phyloP scores from a whole-genome alignment of 805 yeast species.

The Nakazawaea laoshanensis region DNA sequence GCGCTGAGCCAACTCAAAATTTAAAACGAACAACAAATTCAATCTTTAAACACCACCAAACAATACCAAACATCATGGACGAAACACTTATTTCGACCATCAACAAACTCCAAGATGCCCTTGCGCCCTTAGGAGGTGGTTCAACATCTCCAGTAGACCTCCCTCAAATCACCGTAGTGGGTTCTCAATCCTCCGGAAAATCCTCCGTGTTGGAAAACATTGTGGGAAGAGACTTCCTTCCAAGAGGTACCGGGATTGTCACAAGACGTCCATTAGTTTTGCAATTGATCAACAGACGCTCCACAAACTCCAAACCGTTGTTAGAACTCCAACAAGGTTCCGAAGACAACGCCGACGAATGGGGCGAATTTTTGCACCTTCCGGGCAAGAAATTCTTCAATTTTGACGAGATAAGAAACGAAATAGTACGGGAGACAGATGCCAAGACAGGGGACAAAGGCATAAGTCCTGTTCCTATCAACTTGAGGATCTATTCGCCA shows the following conservation, averaged over 20 bases:
- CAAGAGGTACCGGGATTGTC: constrained; percentile 89
- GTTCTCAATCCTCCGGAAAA: constrained; percentile 86
- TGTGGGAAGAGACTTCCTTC: constrained; percentile 85
- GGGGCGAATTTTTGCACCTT: constrained; percentile 96
- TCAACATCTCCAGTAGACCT: constrained; percentile 83
- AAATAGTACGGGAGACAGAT: constrained; percentile 88
- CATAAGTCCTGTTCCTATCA: constrained; percentile 86
- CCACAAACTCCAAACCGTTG: constrained; percentile 20
- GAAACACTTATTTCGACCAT: constrained; percentile 74
- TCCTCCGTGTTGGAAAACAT: constrained; percentile 85
- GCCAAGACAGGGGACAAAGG: constrained; percentile 80
- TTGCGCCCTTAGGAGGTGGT: constrained; percentile 91
- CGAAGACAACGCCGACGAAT: constrained; percentile 75
- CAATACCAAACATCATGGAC: constrained; percentile 40
- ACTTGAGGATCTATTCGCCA: constrained; percentile 87
- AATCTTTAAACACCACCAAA: constrained; percentile 3
- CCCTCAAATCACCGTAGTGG: constrained; percentile 93
- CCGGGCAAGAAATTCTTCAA: constrained; percentile 85
- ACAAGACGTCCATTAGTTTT: constrained; percentile 82
- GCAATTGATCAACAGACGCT: constrained; percentile 67
- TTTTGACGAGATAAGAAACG: constrained; percentile 82
- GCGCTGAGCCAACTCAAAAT: not conserved
- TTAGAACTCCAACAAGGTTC: constrained; percentile 39
- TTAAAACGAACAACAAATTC: not conserved
- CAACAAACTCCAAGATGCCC: constrained; percentile 90